Percentiles rank a stretch among this genome's conserved stretches.
Conservation (phyloP, 352 stramenopile genomes). For the Pythium chondricola region DNA sequence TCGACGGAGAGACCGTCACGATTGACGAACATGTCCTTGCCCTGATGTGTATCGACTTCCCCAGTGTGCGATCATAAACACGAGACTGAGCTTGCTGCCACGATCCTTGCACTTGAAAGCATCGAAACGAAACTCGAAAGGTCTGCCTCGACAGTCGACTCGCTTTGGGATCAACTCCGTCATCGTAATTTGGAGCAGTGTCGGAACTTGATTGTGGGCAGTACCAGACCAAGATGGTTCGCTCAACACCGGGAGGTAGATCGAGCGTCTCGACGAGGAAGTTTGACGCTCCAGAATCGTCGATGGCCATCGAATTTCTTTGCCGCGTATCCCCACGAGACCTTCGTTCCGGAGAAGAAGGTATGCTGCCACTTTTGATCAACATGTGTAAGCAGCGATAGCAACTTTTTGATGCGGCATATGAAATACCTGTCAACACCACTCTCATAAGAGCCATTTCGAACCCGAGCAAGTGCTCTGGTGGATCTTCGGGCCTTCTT, state of each 20-base stretch:
- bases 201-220: slow-evolving; percentile 29
- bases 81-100: slow-evolving; percentile 84
- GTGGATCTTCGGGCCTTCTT: slow-evolving; percentile 45
- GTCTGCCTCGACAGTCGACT: slow-evolving; percentile 80
- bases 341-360: slow-evolving; percentile 71
- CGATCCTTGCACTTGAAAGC: slow-evolving; percentile 78
- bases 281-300: slow-evolving; percentile 71
- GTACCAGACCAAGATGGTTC: slow-evolving; percentile 89
- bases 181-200: slow-evolving; percentile 24
- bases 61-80: slow-evolving; percentile 79
- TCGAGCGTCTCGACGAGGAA: slow-evolving; percentile 86
- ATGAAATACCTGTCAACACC: slow-evolving; percentile 63
- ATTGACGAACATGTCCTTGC: slow-evolving; percentile 84
- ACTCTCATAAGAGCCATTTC: slow-evolving; percentile 65
- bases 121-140: slow-evolving; percentile 84
- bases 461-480: slow-evolving; percentile 46
- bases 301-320: slow-evolving; percentile 30
- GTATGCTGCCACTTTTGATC: slow-evolving; percentile 38
- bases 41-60: slow-evolving; percentile 82
- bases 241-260: slow-evolving; percentile 76
- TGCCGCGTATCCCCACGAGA: slow-evolving; percentile 40
- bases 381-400: neutral
- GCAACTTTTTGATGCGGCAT: neutral
- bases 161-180: slow-evolving; percentile 73
- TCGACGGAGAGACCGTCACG: slow-evolving; percentile 79